Conservation (phyloP, 345 rosid species). For the Citrus reticulata region DNA sequence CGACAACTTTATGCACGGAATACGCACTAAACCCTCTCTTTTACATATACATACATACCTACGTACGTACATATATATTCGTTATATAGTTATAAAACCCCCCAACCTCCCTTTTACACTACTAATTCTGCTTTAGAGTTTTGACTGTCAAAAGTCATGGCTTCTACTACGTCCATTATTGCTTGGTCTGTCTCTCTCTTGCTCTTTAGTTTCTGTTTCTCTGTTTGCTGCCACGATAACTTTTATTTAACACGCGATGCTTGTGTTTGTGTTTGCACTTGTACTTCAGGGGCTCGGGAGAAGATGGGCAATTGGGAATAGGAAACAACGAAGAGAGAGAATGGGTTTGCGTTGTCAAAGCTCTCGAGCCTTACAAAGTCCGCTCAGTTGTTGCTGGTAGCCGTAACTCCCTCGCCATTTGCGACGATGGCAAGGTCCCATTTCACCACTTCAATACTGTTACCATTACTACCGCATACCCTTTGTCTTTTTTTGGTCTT, state of each 20-base stretch:
- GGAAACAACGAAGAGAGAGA: slow-evolving; percentile 81
- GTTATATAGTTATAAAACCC: background rate
- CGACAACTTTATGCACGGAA: too few relatives aligned
- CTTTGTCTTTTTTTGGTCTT: background rate
- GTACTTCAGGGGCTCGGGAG: slow-evolving; percentile 83
- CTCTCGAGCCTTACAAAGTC: slow-evolving; percentile 62
- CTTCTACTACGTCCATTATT: slow-evolving; percentile 39
- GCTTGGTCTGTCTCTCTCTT: slow-evolving; percentile 34
- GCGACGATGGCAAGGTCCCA: slow-evolving; percentile 86
- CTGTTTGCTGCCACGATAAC: background rate
- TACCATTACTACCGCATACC: background rate
- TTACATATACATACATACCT: too few relatives aligned
- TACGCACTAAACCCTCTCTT: too few relatives aligned
- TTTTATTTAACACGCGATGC: background rate
- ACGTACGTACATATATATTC: too few relatives aligned
- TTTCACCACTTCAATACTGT: background rate
- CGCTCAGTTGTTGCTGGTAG: slow-evolving; percentile 95
- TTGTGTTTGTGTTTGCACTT: background rate
- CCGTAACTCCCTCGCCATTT: slow-evolving; percentile 97
- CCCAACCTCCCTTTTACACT: background rate
- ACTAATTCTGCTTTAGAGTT: background rate
- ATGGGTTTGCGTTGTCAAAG: slow-evolving; percentile 64
- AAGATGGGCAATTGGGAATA: slow-evolving; percentile 93
- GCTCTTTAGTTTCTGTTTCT: background rate
- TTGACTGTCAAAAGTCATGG: slow-evolving; percentile 19